phyloP scores from a whole-genome alignment of 768 basidiomycete genomes.

The Grammothele lineata region DNA sequence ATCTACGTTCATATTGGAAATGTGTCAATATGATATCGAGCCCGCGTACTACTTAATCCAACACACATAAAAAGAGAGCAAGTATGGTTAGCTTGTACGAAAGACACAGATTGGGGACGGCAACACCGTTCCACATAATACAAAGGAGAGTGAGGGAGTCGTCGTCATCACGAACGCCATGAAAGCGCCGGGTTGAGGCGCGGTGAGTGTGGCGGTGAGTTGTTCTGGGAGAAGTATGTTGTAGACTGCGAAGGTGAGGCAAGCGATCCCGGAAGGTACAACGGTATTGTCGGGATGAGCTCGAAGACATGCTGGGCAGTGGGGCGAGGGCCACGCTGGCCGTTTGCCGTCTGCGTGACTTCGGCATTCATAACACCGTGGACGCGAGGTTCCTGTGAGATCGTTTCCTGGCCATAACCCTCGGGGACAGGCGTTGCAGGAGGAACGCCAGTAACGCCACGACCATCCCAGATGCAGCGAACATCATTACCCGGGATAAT shows the following conservation, averaged over 20 bases:
- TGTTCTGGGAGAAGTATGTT: constrained; percentile 30
- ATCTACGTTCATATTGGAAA: no score
- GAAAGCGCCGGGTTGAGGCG: constrained; percentile 27
- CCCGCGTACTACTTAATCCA: no score
- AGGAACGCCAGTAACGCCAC: constrained; percentile 34
- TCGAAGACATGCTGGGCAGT: constrained; percentile 74
- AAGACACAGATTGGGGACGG: no score
- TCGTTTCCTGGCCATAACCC: constrained; percentile 42
- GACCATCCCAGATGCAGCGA: constrained; percentile 88
- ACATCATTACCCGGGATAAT: constrained; percentile 80
- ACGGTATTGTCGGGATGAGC: constrained; percentile 70
- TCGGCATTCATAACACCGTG: constrained; percentile 80
- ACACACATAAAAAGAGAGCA: no score
- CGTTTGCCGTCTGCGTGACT: constrained; percentile 31
- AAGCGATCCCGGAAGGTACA: constrained; percentile 53
- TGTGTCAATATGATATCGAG: no score
- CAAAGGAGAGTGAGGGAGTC: background rate
- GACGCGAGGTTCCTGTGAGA: constrained; percentile 75
- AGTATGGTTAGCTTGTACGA: no score
- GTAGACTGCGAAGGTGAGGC: constrained; percentile 35
- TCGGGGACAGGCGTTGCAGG: constrained; percentile 38
- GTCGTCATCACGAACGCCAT: constrained; percentile 18
- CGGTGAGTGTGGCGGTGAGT: constrained; percentile 36
- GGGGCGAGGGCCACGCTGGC: constrained; percentile 38
- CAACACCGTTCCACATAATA: no score